Percentiles rank a stretch among this genome's conserved stretches.
Conservation (phyloP, 768 basidiomycete species). For the Erythrobasidium yunnanense region DNA sequence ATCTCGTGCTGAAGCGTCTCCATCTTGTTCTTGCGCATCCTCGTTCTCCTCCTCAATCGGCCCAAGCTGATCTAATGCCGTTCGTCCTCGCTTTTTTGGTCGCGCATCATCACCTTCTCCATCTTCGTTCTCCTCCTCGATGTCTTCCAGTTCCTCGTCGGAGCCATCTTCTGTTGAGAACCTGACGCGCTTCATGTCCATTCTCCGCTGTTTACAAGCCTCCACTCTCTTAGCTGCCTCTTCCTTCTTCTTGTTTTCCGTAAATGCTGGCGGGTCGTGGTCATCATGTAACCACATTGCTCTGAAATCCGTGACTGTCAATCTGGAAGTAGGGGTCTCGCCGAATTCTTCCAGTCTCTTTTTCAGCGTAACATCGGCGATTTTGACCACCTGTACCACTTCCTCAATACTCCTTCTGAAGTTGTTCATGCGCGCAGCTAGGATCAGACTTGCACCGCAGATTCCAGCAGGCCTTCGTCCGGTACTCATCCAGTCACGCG, state of each 20-base stretch:
- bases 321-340: conserved; percentile 67
- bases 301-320: conserved; percentile 81
- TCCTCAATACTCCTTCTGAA: conserved; percentile 86
- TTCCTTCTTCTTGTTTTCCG: conserved; percentile 18
- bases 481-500: conserved; percentile 92
- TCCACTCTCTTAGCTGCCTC: conserved; percentile 28
- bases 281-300: conserved; percentile 83
- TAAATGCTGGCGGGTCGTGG: conserved; percentile 82
- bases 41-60: conserved; percentile 38
- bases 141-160: conserved; percentile 62
- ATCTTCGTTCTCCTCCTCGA: conserved; percentile 64
- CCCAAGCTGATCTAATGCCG: conserved; percentile 39
- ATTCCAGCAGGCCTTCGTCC: conserved; percentile 93
- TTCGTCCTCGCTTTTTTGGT: not conserved
- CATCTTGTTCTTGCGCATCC: conserved; percentile 40
- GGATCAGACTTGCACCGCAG: conserved; percentile 85
- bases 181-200: conserved; percentile 9
- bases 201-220: conserved; percentile 29
- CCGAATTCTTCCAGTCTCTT: conserved; percentile 93
- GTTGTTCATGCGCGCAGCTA: conserved; percentile 98
- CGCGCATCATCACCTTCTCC: not conserved
- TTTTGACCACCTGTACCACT: conserved; percentile 97
- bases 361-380: conserved; percentile 85
- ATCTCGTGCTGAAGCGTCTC: too few species aligned
- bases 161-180: conserved; percentile 50